These are phyloP conservation scores for Cercospora brassicicola DNA, from an alignment of 2,329 filamentous ascomycete species.

Conservation along the genomic window DNA sequence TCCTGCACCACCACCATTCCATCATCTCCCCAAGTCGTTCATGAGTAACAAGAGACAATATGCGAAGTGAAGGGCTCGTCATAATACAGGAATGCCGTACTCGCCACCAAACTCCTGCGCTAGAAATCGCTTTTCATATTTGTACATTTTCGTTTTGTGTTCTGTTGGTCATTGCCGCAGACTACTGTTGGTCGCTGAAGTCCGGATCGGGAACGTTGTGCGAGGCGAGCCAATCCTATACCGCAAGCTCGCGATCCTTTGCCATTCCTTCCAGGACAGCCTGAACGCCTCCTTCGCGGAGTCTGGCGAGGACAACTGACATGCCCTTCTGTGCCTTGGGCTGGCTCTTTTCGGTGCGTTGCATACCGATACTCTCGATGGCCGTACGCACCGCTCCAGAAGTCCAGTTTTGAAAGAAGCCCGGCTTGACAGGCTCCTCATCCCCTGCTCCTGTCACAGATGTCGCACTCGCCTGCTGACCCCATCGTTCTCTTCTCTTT, in stretches of 20 bases:
- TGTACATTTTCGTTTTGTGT: conserved; percentile 9
- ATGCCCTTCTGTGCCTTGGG: conserved; percentile 81
- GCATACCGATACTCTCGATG: conserved; percentile 76
- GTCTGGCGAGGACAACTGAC: conserved; percentile 73
- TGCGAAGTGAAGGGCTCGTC: conserved; percentile 11
- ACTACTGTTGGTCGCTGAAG: not conserved
- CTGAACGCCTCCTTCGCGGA: conserved; percentile 66
- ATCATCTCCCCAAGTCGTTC: not conserved
- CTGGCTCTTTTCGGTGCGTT: conserved; percentile 73
- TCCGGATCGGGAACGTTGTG: not conserved
- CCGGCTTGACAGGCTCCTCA: conserved; percentile 52
- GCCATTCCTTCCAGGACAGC: conserved; percentile 71
- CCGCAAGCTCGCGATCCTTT: conserved; percentile 49
- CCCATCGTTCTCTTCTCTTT: conserved; percentile 50
- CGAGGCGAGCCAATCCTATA: not conserved
- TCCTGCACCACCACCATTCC: not conserved
- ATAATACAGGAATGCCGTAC: not conserved
- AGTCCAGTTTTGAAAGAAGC: conserved; percentile 64
- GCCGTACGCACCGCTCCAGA: conserved; percentile 72
- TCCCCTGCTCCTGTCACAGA: conserved; percentile 41
- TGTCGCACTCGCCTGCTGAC: conserved; percentile 42
- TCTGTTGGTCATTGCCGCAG: not conserved
- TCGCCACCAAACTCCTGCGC: conserved; percentile 18
- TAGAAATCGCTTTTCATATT: conserved; percentile 11
- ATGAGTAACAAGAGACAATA: not conserved